A percentile compares a stretch with the other conserved stretches of the same genome.
phyloP scores from a whole-genome alignment of 2,329 filamentous ascomycete genomes.

The Alternaria metachromatica region DNA sequence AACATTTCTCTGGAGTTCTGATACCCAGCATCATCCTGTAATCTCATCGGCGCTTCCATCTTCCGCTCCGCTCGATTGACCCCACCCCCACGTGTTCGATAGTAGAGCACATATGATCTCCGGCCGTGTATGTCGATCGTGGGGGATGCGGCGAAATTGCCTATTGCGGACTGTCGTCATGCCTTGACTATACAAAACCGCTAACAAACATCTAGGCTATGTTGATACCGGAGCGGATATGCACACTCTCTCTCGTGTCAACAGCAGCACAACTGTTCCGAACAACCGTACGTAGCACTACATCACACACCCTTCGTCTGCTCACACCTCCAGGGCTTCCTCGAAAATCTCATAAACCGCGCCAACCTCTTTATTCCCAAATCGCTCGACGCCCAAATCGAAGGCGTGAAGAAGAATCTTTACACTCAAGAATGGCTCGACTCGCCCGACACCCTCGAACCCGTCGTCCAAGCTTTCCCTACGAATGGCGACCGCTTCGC shows the following conservation, averaged over 20 bases:
- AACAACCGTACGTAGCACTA: constrained; percentile 44
- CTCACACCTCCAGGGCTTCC: constrained; percentile 59
- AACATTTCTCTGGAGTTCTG: constrained; percentile 17
- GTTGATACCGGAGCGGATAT: constrained; percentile 57
- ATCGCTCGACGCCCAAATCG: constrained; percentile 69
- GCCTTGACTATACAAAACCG: neutral
- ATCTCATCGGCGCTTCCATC: constrained; percentile 15
- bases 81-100: constrained; percentile 16
- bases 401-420: constrained; percentile 68
- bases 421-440: constrained; percentile 71
- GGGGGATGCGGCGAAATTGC: neutral
- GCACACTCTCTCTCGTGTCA: constrained; percentile 58
- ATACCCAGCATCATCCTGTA: constrained; percentile 33
- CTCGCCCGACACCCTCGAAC: constrained; percentile 61
- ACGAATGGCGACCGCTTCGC: constrained; percentile 84
- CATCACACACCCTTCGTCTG: neutral
- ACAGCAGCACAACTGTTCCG: constrained; percentile 57
- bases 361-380: constrained; percentile 71
- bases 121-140: neutral
- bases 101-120: neutral
- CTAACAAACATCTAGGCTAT: constrained; percentile 39
- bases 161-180: neutral
- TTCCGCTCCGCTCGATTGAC: constrained; percentile 22
- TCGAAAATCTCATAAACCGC: constrained; percentile 66
- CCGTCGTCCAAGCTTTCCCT: constrained; percentile 62